A percentile compares a stretch with the other conserved stretches of the same genome.
phyloP scores from a whole-genome alignment of 805 yeast species.

The Candida arabinofermentans region DNA sequence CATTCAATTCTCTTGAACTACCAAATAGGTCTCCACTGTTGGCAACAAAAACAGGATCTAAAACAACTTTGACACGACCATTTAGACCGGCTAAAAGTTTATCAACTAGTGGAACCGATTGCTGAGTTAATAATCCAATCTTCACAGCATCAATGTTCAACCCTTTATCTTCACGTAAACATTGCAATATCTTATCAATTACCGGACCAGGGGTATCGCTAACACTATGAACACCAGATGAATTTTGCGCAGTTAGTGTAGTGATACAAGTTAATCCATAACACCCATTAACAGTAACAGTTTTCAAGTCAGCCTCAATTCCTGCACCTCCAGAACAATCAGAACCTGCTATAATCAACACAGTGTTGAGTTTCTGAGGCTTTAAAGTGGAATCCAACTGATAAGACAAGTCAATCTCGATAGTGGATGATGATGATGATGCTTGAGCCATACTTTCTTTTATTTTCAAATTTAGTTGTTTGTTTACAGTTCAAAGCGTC shows the following conservation, averaged over 20 bases:
- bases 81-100: conserved; percentile 8
- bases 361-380: conserved; percentile 31
- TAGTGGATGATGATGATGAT: background rate
- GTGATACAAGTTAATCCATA: conserved; percentile 76
- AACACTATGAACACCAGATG: conserved; percentile 40
- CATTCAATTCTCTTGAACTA: conserved; percentile 30
- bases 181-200: conserved; percentile 47
- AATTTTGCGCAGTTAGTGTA: conserved; percentile 81
- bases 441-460: no score
- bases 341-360: conserved; percentile 63
- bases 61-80: conserved; percentile 36
- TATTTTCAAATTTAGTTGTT: no score
- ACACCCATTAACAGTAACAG: conserved; percentile 74
- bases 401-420: conserved; percentile 4
- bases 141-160: conserved; percentile 66
- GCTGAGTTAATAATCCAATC: conserved; percentile 68
- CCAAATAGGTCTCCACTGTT: conserved; percentile 67
- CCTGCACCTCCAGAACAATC: conserved; percentile 94
- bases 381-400: conserved; percentile 3
- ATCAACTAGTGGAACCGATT: conserved; percentile 38
- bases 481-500: no score
- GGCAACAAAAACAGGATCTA: conserved; percentile 84
- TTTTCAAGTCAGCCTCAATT: conserved; percentile 83
- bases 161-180: conserved; percentile 48
- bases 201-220: conserved; percentile 42